phyloP scores from a whole-genome alignment of 768 basidiomycete genomes.

The Nidularia pulvinata region DNA sequence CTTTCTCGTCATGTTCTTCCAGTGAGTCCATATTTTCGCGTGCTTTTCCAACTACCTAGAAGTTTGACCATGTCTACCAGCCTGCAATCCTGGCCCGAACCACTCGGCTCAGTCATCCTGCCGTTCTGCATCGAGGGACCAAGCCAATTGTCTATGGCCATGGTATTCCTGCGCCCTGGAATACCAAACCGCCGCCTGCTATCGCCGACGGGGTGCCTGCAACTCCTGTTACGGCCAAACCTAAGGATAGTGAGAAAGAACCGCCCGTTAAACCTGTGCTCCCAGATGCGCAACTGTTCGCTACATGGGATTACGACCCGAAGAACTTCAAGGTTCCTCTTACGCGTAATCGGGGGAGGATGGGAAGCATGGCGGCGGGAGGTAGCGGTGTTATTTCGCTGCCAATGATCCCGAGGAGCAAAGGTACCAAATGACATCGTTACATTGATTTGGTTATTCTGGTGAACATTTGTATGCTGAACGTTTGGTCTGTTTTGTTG shows the following conservation, averaged over 20 bases:
- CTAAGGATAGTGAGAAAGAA: slow-evolving; percentile 27
- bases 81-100: slow-evolving; percentile 57
- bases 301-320: slow-evolving; percentile 57
- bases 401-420: background rate
- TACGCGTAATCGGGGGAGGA: slow-evolving; percentile 22
- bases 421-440: background rate
- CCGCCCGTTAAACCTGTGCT: slow-evolving; percentile 29
- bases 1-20: slow-evolving; percentile 68
- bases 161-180: slow-evolving; percentile 55
- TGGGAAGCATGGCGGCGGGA: slow-evolving; percentile 24
- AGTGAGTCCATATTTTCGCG: slow-evolving; percentile 37
- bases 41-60: background rate
- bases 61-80: slow-evolving; percentile 23
- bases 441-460: background rate
- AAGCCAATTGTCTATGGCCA: slow-evolving; percentile 46
- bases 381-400: slow-evolving; percentile 11
- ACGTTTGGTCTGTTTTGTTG: background rate
- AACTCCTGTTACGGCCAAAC: slow-evolving; percentile 22
- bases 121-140: slow-evolving; percentile 53
- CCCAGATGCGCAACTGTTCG: slow-evolving; percentile 51
- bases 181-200: slow-evolving; percentile 33
- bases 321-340: slow-evolving; percentile 45
- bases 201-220: slow-evolving; percentile 20
- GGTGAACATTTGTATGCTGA: background rate
- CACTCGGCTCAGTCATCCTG: slow-evolving; percentile 65